Evolutionary conservation across 1,284 basidiomycete genomes (phyloP), one percentile per base, ranked within the genome.

Genomic region (Takashimella koratensis): DNA sequence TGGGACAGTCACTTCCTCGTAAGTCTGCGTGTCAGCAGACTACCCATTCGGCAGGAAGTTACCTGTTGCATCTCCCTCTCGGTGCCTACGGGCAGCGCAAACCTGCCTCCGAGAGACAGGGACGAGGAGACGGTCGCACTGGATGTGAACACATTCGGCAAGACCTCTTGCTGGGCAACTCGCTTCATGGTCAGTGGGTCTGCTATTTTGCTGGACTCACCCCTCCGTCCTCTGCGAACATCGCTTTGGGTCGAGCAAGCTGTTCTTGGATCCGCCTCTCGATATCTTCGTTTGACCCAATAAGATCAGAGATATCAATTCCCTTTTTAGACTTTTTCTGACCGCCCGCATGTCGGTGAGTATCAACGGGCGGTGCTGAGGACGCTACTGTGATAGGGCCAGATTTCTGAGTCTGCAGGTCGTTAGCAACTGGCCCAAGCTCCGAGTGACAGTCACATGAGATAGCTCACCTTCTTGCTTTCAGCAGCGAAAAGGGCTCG

Each of bases 61-160:
- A 90, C 90, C 70, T 90, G 86, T 44, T 82, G 70, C 53, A 83
- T 79, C 30, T 82, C 74, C 27, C 90, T 81, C 20, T 79, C 80
- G 0, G 94, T 98, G 1, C 93, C 95, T 2, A 89, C 62, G 0
- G 96, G 96, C 26, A 98, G 75, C 59, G 86, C 79, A 64, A 92
- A 90, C 63, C 86, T 88, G 5, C 77, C 81, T 77, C 71, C 94
- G 81, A 74, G 85, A 72, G 71, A 86, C 12, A 90, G 76, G 62
- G 84, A 86, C 26, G 87, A 86, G 55, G 84, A 82, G 2, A 73
- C 80, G 46, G 79, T 78, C 2, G 79, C 76, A 16, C 82, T 77
- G 3, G 90, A 86, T 2, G 88, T 86, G 70, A 95, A 99, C 12
- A 99, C 88, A 75, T 98, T 86, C 0, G 95, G 95, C 45, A 97